Conservation (phyloP, 495 filamentous ascomycete genomes). For the Parachaetomium inaequale region DNA sequence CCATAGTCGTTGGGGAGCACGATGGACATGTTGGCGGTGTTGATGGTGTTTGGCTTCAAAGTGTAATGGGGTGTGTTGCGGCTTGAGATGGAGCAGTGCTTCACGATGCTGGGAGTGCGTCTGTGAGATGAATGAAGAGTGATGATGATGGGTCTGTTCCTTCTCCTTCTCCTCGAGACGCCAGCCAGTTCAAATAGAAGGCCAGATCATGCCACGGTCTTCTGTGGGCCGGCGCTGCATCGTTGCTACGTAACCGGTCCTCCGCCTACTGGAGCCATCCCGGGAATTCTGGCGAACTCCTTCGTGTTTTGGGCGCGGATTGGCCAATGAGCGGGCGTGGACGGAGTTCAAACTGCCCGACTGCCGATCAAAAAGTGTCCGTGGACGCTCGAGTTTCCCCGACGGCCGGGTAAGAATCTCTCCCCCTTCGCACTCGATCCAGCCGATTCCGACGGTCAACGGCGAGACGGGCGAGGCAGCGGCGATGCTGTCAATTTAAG, state of each 20-base stretch:
- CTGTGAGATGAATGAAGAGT: neutral
- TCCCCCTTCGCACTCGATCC: neutral
- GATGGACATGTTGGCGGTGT: conserved; percentile 29
- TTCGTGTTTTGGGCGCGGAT: neutral
- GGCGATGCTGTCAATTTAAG: neutral
- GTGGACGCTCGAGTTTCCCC: neutral
- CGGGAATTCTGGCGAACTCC: neutral
- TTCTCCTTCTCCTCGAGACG: neutral
- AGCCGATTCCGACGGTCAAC: neutral
- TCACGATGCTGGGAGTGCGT: neutral
- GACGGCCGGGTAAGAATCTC: neutral
- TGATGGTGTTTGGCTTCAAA: neutral
- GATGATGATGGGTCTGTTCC: neutral
- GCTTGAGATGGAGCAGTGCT: too few relatives aligned
- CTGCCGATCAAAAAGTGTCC: conserved; percentile 11
- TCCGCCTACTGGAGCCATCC: neutral
- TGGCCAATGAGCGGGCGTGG: neutral
- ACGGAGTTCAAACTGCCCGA: conserved; percentile 11
- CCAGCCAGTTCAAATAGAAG: conserved; percentile 2
- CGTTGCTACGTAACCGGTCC: conserved; percentile 8
- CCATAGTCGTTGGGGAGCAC: conserved; percentile 42
- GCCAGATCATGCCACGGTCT: conserved; percentile 5
- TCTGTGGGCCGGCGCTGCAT: neutral
- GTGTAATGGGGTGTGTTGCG: too few relatives aligned
- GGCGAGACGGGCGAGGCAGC: neutral